Conservation (phyloP, 2,329 filamentous ascomycete genomes). For the Penicillium sp. region DNA sequence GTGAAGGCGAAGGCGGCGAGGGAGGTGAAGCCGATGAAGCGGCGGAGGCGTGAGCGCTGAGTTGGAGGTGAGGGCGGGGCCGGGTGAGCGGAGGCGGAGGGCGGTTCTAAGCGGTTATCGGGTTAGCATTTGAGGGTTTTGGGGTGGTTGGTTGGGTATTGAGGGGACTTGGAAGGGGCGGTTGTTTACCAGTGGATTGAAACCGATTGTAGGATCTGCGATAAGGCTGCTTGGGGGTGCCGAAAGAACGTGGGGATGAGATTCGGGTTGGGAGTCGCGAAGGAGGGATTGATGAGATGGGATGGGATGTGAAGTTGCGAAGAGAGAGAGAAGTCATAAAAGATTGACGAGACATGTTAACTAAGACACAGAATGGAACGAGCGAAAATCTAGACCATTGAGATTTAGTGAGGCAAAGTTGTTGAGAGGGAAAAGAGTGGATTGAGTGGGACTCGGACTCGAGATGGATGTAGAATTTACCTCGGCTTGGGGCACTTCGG, state of each 20-base stretch:
- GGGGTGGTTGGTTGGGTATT: not conserved
- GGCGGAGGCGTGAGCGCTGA: constrained; percentile 32
- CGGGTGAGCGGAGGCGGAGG: constrained; percentile 4
- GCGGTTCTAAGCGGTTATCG: constrained; percentile 3
- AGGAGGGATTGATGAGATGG: constrained; percentile 14
- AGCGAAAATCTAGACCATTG: not conserved
- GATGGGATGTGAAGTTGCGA: constrained; percentile 17
- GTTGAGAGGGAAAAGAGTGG: constrained; percentile 13
- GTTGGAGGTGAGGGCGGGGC: constrained; percentile 13
- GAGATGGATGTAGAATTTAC: constrained; percentile 1
- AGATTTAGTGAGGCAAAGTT: constrained; percentile 15
- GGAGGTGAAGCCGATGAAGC: constrained; percentile 36
- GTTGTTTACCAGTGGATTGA: constrained; percentile 14
- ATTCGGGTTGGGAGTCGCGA: constrained; percentile 6
- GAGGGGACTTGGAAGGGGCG: not conserved
- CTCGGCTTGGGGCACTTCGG: constrained; percentile 14
- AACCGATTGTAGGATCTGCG: not conserved
- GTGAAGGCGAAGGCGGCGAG: constrained; percentile 36
- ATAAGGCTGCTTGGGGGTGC: not conserved
- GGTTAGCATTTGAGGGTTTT: not conserved
- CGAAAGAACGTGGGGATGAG: not conserved
- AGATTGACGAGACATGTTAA: constrained; percentile 13
- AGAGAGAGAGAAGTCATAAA: constrained; percentile 2
- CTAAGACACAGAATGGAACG: not conserved
- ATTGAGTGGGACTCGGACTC: not conserved